Conservation (phyloP, 805 yeast species). For the Kuraishia piskuri region DNA sequence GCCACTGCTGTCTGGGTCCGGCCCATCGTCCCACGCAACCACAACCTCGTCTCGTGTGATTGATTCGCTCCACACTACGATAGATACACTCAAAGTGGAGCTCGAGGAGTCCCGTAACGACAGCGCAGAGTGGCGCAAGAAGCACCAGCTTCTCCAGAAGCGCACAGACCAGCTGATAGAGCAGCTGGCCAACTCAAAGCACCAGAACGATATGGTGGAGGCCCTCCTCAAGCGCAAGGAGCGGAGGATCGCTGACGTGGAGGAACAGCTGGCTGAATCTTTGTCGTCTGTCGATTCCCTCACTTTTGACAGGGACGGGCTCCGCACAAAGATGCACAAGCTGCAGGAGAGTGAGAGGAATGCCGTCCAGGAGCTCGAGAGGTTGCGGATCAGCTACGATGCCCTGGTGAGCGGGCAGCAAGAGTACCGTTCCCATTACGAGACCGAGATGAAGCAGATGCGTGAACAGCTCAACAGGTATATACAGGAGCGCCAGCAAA, state of each 20-base stretch:
- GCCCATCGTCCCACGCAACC: background rate
- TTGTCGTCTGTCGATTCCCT: slow-evolving; percentile 37
- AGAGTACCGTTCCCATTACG: slow-evolving; percentile 32
- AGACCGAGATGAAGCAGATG: slow-evolving; percentile 28
- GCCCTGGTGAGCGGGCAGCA: slow-evolving; percentile 41
- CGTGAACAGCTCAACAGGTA: slow-evolving; percentile 24
- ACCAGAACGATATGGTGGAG: slow-evolving; percentile 68
- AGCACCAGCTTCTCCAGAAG: slow-evolving; percentile 35
- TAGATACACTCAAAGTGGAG: slow-evolving; percentile 17
- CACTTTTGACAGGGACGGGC: slow-evolving; percentile 38
- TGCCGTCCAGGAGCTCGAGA: slow-evolving; percentile 42
- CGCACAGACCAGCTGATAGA: slow-evolving; percentile 50
- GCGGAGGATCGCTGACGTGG: slow-evolving; percentile 58
- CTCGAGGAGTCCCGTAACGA: slow-evolving; percentile 17
- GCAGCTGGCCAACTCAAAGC: slow-evolving; percentile 62
- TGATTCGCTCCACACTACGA: slow-evolving; percentile 19
- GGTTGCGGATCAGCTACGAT: slow-evolving; percentile 52
- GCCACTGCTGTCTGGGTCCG: background rate
- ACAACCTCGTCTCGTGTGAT: slow-evolving; percentile 21
- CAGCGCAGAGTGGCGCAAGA: slow-evolving; percentile 42
- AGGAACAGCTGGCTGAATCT: slow-evolving; percentile 43
- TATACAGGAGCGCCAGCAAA: slow-evolving; percentile 21
- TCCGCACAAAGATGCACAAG: slow-evolving; percentile 39
- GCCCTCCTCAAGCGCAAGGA: slow-evolving; percentile 65
- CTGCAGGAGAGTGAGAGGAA: slow-evolving; percentile 36